These are phyloP conservation scores for Chlorella sp. DNA, from an alignment of 139 green algal genomes.

Conservation along the genomic window DNA sequence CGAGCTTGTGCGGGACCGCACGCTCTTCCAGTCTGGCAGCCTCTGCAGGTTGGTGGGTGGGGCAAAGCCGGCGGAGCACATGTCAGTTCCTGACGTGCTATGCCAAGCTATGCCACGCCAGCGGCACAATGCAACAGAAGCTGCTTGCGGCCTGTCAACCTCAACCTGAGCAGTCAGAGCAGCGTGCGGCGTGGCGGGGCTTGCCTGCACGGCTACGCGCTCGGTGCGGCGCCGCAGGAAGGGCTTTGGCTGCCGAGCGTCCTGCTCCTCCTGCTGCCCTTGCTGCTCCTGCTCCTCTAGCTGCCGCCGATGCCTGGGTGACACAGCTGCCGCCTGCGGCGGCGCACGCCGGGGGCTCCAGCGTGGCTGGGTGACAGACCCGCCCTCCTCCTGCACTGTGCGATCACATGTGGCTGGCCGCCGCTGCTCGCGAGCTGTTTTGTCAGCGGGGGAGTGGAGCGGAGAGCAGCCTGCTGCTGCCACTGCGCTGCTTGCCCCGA, in stretches of 20 bases:
- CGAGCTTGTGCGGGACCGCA: slow-evolving; percentile 13
- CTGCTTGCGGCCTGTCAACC: no score
- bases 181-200: neutral
- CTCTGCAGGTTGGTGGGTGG: neutral
- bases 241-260: neutral
- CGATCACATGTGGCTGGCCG: no score
- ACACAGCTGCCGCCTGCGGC: neutral
- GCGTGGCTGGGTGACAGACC: no score
- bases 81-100: neutral
- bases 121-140: no score
- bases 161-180: no score
- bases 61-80: neutral
- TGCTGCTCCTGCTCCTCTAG: neutral
- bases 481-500: neutral
- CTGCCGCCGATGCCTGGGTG: neutral
- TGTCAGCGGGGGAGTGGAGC: no score
- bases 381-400: no score
- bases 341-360: no score
- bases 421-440: no score
- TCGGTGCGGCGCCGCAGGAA: slow-evolving; percentile 21
- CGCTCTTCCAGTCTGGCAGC: slow-evolving; percentile 22
- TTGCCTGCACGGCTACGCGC: slow-evolving; percentile 17
- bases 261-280: neutral
- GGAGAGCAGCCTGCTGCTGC: neutral
- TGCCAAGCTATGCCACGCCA: neutral